phyloP scores from a whole-genome alignment of 176 grass and related monocot genomes.

The Alopecurus myosuroides region DNA sequence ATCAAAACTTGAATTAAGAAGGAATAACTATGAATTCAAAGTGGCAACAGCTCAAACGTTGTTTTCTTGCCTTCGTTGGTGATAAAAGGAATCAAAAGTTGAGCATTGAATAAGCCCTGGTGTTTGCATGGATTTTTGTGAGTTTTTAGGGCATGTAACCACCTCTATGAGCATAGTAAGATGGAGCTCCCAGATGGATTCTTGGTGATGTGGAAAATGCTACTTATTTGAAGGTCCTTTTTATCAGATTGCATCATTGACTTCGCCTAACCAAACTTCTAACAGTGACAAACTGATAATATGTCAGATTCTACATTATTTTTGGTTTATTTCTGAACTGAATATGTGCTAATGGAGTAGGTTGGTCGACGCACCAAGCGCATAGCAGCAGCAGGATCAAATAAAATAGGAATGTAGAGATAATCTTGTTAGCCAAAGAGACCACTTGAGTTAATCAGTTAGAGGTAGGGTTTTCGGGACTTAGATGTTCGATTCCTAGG shows the following conservation, averaged over 20 bases:
- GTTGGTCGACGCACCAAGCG: not conserved
- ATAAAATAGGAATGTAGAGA: not conserved
- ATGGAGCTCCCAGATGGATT: conserved; percentile 7
- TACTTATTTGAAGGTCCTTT: not conserved
- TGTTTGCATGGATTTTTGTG: not conserved
- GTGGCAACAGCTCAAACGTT: not conserved
- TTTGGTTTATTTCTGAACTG: not conserved
- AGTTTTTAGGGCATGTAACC: not conserved
- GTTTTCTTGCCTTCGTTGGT: not conserved
- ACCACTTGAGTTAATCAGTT: not conserved
- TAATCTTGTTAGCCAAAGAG: not conserved
- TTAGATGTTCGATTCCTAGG: not conserved
- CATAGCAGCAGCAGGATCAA: not conserved
- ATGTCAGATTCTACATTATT: not conserved
- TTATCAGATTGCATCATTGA: not conserved
- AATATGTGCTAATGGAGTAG: not conserved
- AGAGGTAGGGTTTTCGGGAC: not conserved
- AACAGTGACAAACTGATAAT: not conserved
- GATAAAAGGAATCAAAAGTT: not conserved
- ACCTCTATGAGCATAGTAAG: not conserved
- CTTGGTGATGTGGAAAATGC: not conserved
- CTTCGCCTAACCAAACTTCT: not conserved
- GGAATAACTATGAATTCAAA: not conserved
- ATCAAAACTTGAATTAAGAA: not conserved
- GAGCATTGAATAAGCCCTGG: not conserved